Evolutionary conservation across 1,284 basidiomycete genomes (phyloP).

Genomic region (Ceratobasidium sp.): DNA sequence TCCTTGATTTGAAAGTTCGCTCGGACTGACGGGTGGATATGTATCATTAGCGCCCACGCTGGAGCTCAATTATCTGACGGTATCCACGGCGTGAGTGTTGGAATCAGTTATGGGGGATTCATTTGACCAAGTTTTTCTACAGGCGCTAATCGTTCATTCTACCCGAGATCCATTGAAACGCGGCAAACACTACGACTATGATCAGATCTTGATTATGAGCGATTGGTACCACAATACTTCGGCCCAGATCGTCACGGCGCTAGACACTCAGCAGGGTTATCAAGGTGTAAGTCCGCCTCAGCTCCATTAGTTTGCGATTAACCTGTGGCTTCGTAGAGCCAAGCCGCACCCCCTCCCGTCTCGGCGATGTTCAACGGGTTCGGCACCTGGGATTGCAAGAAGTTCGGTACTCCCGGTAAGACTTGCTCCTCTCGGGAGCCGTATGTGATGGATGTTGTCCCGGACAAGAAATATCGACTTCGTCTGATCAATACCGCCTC

Average conservation of each 20-base stretch:
- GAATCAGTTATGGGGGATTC: slow-evolving; percentile 44
- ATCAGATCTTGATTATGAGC: slow-evolving; percentile 58
- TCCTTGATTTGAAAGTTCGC: not conserved
- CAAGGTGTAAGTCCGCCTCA: slow-evolving; percentile 53
- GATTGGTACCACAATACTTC: slow-evolving; percentile 60
- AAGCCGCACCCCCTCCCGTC: slow-evolving; percentile 18
- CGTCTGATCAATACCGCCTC: slow-evolving; percentile 69
- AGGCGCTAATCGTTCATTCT: slow-evolving; percentile 60
- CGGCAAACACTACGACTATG: slow-evolving; percentile 58
- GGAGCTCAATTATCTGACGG: slow-evolving; percentile 27
- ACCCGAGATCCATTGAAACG: slow-evolving; percentile 53
- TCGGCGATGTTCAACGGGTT: slow-evolving; percentile 35
- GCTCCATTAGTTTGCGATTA: not conserved
- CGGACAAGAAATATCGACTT: slow-evolving; percentile 61
- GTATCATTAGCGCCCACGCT: slow-evolving; percentile 40
- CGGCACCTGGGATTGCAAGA: slow-evolving; percentile 23
- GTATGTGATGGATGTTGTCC: slow-evolving; percentile 54
- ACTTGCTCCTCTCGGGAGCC: slow-evolving; percentile 55
- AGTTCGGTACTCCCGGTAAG: slow-evolving; percentile 52
- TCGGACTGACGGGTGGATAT: not conserved
- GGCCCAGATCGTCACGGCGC: slow-evolving; percentile 55
- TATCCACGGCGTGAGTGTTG: slow-evolving; percentile 53
- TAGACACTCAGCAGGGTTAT: slow-evolving; percentile 57
- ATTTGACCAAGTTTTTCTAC: slow-evolving; percentile 8
- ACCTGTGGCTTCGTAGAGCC: slow-evolving; percentile 20